Evolutionary conservation across 2,329 filamentous ascomycete species (phyloP).

Genomic region (Huntiella savannae): DNA sequence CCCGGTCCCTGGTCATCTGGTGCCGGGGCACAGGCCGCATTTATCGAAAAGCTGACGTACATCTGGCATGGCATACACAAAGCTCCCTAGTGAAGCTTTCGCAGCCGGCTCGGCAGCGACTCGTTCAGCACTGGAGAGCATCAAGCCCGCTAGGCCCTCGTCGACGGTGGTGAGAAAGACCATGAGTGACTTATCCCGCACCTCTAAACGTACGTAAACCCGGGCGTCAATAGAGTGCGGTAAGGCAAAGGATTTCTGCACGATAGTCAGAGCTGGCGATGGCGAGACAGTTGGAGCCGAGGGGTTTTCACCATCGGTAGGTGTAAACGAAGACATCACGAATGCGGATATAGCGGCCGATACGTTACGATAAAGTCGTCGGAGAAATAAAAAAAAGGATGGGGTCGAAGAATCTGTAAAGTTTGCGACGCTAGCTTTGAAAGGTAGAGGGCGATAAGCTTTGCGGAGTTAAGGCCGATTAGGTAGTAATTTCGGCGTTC

Average conservation of each 20-base stretch:
- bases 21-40: too few species aligned
- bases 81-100: conserved; percentile 51
- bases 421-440: too few species aligned
- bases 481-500: too few species aligned
- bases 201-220: conserved; percentile 40
- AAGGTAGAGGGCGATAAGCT: too few species aligned
- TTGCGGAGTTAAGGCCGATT: too few species aligned
- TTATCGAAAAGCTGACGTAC: conserved; percentile 29
- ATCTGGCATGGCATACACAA: conserved; percentile 85
- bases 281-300: too few species aligned
- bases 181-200: conserved; percentile 36
- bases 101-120: background rate
- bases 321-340: too few species aligned
- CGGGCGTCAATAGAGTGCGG: conserved; percentile 40
- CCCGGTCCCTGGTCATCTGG: too few species aligned
- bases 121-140: conserved; percentile 15
- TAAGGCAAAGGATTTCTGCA: conserved; percentile 38
- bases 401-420: too few species aligned
- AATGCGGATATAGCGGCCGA: too few species aligned
- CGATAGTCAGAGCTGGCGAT: background rate
- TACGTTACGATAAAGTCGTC: too few species aligned
- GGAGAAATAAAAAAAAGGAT: too few species aligned
- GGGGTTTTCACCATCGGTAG: background rate
- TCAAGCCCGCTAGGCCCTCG: conserved; percentile 26
- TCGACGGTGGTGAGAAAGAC: conserved; percentile 41